These are phyloP conservation scores for Lactarius trivialis DNA, from an alignment of 768 basidiomycete genomes.

Conservation along the genomic window DNA sequence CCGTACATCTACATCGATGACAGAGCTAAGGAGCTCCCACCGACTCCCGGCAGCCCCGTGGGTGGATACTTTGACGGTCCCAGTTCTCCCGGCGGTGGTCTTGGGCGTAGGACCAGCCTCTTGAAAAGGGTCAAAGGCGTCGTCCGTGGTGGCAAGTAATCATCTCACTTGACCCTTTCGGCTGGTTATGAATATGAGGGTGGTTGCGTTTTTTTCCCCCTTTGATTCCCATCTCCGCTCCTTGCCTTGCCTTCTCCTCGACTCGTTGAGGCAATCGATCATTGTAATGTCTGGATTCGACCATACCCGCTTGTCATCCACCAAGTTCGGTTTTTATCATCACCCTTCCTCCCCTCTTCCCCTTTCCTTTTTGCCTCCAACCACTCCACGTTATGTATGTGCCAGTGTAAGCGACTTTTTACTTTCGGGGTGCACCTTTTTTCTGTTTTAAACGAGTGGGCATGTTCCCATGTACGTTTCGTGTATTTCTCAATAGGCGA, in stretches of 20 bases:
- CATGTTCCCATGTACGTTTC: conserved; percentile 19
- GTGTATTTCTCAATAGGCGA: conserved; percentile 16
- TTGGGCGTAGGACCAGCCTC: conserved; percentile 22
- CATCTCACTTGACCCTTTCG: neutral
- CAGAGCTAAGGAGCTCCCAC: conserved; percentile 48
- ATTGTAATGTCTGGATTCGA: conserved; percentile 2
- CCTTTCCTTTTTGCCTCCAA: neutral
- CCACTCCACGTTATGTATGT: conserved; percentile 5
- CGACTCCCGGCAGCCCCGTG: conserved; percentile 33
- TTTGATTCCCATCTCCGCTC: neutral
- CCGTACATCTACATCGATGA: conserved; percentile 64
- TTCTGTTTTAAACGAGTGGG: conserved; percentile 7
- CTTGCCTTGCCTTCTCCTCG: neutral
- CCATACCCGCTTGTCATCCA: conserved; percentile 8
- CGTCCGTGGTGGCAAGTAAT: conserved; percentile 20
- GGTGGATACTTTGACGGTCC: conserved; percentile 9
- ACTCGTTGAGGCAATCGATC: neutral
- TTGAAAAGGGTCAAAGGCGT: conserved; percentile 21
- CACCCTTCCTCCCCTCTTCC: neutral
- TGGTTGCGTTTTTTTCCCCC: neutral
- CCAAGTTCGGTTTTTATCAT: neutral
- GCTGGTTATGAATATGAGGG: neutral
- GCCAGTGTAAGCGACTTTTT: conserved; percentile 5
- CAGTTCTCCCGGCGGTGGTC: conserved; percentile 9
- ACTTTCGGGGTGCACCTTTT: neutral